Evolutionary conservation across 352 stramenopile genomes (phyloP).

Genomic region (Phytophthora aleatoria): DNA sequence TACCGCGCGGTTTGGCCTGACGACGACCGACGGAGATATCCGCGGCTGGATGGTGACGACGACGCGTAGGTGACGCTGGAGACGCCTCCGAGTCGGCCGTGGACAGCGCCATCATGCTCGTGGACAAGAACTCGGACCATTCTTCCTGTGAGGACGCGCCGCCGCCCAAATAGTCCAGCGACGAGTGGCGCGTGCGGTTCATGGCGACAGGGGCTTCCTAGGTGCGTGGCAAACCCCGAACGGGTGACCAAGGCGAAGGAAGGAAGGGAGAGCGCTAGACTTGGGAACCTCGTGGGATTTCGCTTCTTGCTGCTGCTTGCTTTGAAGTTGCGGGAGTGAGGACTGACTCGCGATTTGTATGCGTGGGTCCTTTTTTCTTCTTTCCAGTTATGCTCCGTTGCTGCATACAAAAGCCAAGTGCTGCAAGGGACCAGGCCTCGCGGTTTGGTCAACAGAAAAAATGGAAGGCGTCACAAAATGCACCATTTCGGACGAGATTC

Average conservation of each 20-base stretch:
- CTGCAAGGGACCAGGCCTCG: constrained; percentile 7
- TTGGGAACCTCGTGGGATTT: constrained; percentile 1
- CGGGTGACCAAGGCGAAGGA: constrained; percentile 21
- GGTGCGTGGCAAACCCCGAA: constrained; percentile 15
- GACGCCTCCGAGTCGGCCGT: constrained; percentile 38
- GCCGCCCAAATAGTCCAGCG: constrained; percentile 53
- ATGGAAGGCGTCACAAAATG: constrained; percentile 26
- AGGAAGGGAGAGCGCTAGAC: constrained; percentile 1
- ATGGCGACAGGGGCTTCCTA: constrained; percentile 21
- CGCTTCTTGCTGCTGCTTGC: constrained; percentile 20
- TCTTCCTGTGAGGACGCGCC: constrained; percentile 46
- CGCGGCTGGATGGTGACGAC: constrained; percentile 5
- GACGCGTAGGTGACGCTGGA: constrained; percentile 20
- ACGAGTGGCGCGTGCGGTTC: constrained; percentile 67
- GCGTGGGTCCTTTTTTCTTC: constrained; percentile 19
- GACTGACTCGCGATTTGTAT: constrained; percentile 40
- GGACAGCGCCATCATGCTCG: constrained; percentile 64
- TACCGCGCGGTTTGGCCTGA: constrained; percentile 38
- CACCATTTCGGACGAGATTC: constrained; percentile 17
- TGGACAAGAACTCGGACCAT: constrained; percentile 67
- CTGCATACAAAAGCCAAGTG: constrained; percentile 30
- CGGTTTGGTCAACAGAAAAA: constrained; percentile 14
- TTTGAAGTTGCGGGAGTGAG: constrained; percentile 48
- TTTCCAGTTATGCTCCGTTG: constrained; percentile 24
- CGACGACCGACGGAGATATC: constrained; percentile 6